Evolutionary conservation across 371 early-diverging fungal genomes (phyloP), one percentile per base, ranked within the genome.

Genomic region (Capillidium rhysosporum): DNA sequence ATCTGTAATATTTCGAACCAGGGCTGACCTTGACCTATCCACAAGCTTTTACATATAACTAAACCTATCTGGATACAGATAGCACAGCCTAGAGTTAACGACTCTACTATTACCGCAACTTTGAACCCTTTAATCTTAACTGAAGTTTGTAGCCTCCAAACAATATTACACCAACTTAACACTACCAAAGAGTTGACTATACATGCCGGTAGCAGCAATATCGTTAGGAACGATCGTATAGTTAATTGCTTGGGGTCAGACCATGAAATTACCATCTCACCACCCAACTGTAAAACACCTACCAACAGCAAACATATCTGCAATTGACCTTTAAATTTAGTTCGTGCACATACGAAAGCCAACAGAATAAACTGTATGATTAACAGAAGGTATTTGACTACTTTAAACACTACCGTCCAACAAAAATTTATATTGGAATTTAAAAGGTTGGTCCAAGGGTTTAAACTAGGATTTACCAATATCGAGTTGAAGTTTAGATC

Each of bases 81-180:
- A 21, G 18, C 2, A 4, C n/a, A 21, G 20, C 38, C 1, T 7
- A 39, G 1, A 1, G 51, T 21, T 58, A 63, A 39, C 58, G 48
- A 44, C 59, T 62, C 58, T 59, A 61, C 8, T 47, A 47, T 21
- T 53, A 29, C 2, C 57, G 61, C 59, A 60, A 61, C 8, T 56
- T 57, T 9, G 61, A 63, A 5, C 59, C 56, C 1, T 57, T 54
- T n/a, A 46, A 57, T 31, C 56, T 55, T 4, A 59, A 59, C 31
- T 54, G 56, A 24, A 9, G 31, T 31, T 21, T 51, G 28, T 5
- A 51, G 25, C 9, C 51, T 7, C 16, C 14, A 39, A 2, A 51
- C 51, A 20, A 51, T 51, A 10, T 20, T 39, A 1, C 21, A 20
- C 51, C 51, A 51, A 24, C n/a, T 24, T 4, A 51, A 40, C 29